A percentile compares a stretch with the other conserved stretches of the same genome.
Evolutionary conservation across 2,329 filamentous ascomycete species (phyloP).

Genomic region (Ophiocordyceps robertsii): DNA sequence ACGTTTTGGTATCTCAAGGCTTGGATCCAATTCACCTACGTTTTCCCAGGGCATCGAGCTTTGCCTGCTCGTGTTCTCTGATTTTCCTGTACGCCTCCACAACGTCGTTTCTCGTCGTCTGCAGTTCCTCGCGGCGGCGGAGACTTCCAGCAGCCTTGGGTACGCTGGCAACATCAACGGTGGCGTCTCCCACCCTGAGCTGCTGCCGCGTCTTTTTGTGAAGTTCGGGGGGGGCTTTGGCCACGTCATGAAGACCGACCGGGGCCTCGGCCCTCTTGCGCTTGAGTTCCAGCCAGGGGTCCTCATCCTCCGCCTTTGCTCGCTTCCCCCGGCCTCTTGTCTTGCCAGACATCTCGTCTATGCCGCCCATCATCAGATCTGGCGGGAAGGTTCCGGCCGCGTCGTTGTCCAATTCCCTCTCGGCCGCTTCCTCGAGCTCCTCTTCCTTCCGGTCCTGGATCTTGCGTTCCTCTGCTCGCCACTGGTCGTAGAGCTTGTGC

Average conservation of each 20-base stretch:
- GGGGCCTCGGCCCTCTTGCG: slow-evolving; percentile 46
- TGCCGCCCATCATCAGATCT: slow-evolving; percentile 31
- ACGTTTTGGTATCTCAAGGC: too few relatives aligned
- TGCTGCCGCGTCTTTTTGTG: slow-evolving; percentile 29
- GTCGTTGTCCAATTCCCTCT: slow-evolving; percentile 46
- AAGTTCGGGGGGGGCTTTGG: slow-evolving; percentile 62
- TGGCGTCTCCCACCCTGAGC: slow-evolving; percentile 19
- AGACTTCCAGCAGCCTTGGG: slow-evolving; percentile 25
- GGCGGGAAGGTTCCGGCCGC: slow-evolving; percentile 31
- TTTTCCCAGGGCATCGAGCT: slow-evolving; percentile 14
- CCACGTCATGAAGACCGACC: slow-evolving; percentile 44
- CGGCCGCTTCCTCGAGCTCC: slow-evolving; percentile 49
- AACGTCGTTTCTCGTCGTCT: slow-evolving; percentile 19
- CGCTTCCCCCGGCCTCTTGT: slow-evolving; percentile 29
- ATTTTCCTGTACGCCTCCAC: slow-evolving; percentile 25
- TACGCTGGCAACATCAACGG: slow-evolving; percentile 20
- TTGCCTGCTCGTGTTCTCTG: slow-evolving; percentile 22
- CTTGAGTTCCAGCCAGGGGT: slow-evolving; percentile 68
- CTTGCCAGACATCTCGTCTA: slow-evolving; percentile 12
- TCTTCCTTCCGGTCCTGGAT: slow-evolving; percentile 52
- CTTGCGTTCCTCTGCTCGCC: slow-evolving; percentile 53
- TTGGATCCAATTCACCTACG: too few relatives aligned
- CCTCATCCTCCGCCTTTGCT: slow-evolving; percentile 31
- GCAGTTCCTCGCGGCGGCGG: slow-evolving; percentile 24
- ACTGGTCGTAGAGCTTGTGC: slow-evolving; percentile 68